These are phyloP conservation scores for Auricularia cornea DNA, from an alignment of 768 basidiomycete species.

Conservation along the genomic window DNA sequence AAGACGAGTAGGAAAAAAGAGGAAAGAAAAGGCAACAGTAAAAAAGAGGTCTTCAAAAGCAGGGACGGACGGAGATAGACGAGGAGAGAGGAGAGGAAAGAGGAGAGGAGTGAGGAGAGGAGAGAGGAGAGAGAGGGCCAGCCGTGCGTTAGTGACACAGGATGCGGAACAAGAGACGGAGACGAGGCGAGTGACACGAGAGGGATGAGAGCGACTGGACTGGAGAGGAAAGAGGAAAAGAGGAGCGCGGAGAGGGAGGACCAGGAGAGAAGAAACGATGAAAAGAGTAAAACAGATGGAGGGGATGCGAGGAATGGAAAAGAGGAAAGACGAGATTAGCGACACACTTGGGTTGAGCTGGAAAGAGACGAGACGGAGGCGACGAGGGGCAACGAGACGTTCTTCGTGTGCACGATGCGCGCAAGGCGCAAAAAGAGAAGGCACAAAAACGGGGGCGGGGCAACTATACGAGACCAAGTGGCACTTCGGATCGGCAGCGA, in stretches of 20 bases:
- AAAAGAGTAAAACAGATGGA: constrained; percentile 1
- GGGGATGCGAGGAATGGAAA: constrained; percentile 1
- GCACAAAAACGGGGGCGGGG: background rate
- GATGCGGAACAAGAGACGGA: constrained; percentile 11
- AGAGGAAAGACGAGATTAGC: constrained; percentile 5
- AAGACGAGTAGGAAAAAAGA: background rate
- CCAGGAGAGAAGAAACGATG: constrained; percentile 27
- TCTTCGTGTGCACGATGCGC: background rate
- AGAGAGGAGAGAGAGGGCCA: constrained; percentile 12
- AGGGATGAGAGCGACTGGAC: constrained; percentile 4
- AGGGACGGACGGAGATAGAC: constrained; percentile 15
- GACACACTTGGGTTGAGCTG: background rate
- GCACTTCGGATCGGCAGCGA: background rate
- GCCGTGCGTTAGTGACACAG: constrained; percentile 13
- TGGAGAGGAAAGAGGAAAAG: constrained; percentile 1
- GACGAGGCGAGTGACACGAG: constrained; percentile 2
- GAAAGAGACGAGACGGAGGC: background rate
- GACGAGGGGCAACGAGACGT: background rate
- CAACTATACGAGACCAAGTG: background rate
- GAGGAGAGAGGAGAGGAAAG: constrained; percentile 10
- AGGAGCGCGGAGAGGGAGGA: constrained; percentile 9
- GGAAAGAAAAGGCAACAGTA: background rate
- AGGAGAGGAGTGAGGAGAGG: constrained; percentile 16
- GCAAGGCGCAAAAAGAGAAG: background rate
- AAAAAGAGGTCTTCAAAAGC: background rate